Conservation (phyloP, 2,329 filamentous ascomycete species). For the Orbilia ellipsospora region DNA sequence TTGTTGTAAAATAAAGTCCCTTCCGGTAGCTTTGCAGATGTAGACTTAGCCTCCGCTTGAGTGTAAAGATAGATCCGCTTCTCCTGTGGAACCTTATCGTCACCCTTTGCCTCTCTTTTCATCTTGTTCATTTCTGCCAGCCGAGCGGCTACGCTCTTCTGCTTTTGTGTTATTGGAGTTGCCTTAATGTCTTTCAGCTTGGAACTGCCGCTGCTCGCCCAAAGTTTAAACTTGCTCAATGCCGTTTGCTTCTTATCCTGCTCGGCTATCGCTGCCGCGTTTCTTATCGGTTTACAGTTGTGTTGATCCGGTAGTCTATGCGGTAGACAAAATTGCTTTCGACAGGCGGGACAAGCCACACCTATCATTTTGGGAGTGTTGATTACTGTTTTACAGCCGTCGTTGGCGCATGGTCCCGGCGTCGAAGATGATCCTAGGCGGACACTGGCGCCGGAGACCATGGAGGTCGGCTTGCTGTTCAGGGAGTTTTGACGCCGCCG, state of each 20-base stretch:
- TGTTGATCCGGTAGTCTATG: slow-evolving; percentile 68
- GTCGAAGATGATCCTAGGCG: slow-evolving; percentile 66
- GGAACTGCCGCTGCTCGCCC: slow-evolving; percentile 61
- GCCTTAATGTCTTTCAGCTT: slow-evolving; percentile 55
- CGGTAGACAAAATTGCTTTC: slow-evolving; percentile 66
- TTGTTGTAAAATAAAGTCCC: slow-evolving; percentile 82
- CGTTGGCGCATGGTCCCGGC: slow-evolving; percentile 65
- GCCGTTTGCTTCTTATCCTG: slow-evolving; percentile 77
- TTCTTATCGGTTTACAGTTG: slow-evolving; percentile 71
- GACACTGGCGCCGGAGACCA: slow-evolving; percentile 64
- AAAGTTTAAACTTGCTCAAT: slow-evolving; percentile 79
- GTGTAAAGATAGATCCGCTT: slow-evolving; percentile 92
- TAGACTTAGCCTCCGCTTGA: slow-evolving; percentile 87
- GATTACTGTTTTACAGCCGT: slow-evolving; percentile 67
- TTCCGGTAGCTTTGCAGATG: slow-evolving; percentile 82
- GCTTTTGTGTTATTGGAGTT: slow-evolving; percentile 67
- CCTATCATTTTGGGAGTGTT: slow-evolving; percentile 67
- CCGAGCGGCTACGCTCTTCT: slow-evolving; percentile 73
- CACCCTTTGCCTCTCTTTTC: slow-evolving; percentile 90
- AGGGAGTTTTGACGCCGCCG: slow-evolving; percentile 62
- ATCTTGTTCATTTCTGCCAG: slow-evolving; percentile 78
- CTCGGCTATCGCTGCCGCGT: slow-evolving; percentile 60
- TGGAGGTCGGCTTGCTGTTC: slow-evolving; percentile 57
- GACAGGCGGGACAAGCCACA: slow-evolving; percentile 67
- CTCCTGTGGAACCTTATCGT: slow-evolving; percentile 80